Percentiles rank a stretch among this genome's conserved stretches.
These are phyloP conservation scores for Penicillium fuscoglaucum DNA, from an alignment of 2,329 filamentous ascomycete species.

Conservation along the genomic window DNA sequence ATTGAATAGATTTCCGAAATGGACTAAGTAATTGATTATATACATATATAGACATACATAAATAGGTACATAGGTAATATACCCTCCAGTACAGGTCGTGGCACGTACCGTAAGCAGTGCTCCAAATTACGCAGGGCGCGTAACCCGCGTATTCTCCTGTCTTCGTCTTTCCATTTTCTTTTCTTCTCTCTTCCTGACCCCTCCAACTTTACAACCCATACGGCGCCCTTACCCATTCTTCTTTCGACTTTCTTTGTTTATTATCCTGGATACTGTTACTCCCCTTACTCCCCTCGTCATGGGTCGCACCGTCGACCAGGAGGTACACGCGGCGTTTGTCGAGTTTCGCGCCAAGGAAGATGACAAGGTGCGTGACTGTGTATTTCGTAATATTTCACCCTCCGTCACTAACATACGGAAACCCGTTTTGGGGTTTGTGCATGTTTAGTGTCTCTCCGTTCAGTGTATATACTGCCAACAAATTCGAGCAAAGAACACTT, in stretches of 20 bases:
- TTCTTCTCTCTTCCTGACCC: slow-evolving; percentile 17
- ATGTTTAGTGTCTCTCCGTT: slow-evolving; percentile 50
- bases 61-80: background rate
- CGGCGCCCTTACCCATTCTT: slow-evolving; percentile 17
- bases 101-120: slow-evolving; percentile 18
- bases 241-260: background rate
- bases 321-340: slow-evolving; percentile 55
- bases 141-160: slow-evolving; percentile 26
- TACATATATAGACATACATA: too few species aligned
- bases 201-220: slow-evolving; percentile 16
- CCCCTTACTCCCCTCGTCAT: slow-evolving; percentile 38
- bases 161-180: slow-evolving; percentile 27
- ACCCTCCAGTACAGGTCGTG: background rate
- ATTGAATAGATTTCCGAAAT: background rate
- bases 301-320: slow-evolving; percentile 54
- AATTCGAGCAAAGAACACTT: slow-evolving; percentile 55
- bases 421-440: slow-evolving; percentile 22
- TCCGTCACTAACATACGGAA: slow-evolving; percentile 39
- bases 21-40: background rate
- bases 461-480: slow-evolving; percentile 57
- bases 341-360: slow-evolving; percentile 56
- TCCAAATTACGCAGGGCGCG: slow-evolving; percentile 25
- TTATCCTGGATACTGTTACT: slow-evolving; percentile 13
- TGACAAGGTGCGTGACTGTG: slow-evolving; percentile 48
- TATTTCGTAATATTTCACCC: slow-evolving; percentile 47